A percentile compares a stretch with the other conserved stretches of the same genome.
These are phyloP conservation scores for Hyaloscypha bicolor DNA, from an alignment of 495 filamentous ascomycete genomes.

Conservation along the genomic window DNA sequence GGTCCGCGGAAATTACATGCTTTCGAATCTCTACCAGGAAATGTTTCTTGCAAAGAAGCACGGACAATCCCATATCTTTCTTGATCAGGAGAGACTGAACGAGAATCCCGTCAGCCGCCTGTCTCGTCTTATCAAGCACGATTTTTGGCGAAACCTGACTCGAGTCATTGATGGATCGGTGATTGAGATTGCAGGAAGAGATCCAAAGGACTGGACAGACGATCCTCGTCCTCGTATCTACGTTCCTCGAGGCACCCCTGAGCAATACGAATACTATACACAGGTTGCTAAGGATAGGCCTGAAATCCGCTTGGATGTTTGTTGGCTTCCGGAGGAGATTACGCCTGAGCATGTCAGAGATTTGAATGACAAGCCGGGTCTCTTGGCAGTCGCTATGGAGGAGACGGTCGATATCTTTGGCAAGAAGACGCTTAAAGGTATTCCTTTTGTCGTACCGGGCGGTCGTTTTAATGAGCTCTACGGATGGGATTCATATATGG, in stretches of 20 bases:
- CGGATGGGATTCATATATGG: slow-evolving; percentile 98
- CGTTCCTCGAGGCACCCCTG: slow-evolving; percentile 78
- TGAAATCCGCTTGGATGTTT: slow-evolving; percentile 83
- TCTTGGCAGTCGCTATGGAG: slow-evolving; percentile 90
- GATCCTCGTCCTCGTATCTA: slow-evolving; percentile 92
- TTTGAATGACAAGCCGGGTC: slow-evolving; percentile 82
- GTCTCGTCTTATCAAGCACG: slow-evolving; percentile 78
- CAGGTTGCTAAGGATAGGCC: slow-evolving; percentile 73
- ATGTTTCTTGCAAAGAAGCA: slow-evolving; percentile 85
- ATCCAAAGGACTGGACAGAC: slow-evolving; percentile 89
- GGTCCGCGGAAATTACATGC: slow-evolving; percentile 91
- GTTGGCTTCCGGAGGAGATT: slow-evolving; percentile 69
- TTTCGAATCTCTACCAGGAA: slow-evolving; percentile 94
- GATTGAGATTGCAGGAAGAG: slow-evolving; percentile 80
- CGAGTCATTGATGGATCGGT: slow-evolving; percentile 85
- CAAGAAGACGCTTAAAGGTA: slow-evolving; percentile 67
- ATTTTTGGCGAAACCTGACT: slow-evolving; percentile 90
- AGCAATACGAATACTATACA: slow-evolving; percentile 87
- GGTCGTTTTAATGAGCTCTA: slow-evolving; percentile 98
- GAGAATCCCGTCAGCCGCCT: slow-evolving; percentile 92
- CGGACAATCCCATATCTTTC: slow-evolving; percentile 78
- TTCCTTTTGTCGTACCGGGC: slow-evolving; percentile 94
- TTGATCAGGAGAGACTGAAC: slow-evolving; percentile 84
- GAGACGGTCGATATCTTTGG: slow-evolving; percentile 64
- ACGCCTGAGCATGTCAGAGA: slow-evolving; percentile 71